These are phyloP conservation scores for Jimgerdemannia lactiflua DNA, from an alignment of 192 early-diverging fungal species.

Conservation along the genomic window DNA sequence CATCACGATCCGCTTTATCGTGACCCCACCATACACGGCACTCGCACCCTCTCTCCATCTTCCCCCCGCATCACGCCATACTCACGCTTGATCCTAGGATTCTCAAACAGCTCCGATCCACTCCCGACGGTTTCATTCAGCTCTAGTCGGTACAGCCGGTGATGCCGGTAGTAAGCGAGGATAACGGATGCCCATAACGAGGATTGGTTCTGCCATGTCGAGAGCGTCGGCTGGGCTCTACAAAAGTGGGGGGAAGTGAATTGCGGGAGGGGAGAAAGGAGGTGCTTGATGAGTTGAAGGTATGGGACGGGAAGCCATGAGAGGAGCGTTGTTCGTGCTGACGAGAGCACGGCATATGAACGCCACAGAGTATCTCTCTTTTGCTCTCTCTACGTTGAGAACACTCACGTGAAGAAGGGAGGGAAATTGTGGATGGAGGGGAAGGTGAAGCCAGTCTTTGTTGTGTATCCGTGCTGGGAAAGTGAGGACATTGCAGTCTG, in stretches of 20 bases:
- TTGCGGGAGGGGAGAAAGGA: conserved; percentile 11
- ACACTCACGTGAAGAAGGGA: conserved; percentile 86
- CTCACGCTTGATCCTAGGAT: conserved; percentile 67
- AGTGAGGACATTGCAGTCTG: background rate
- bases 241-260: conserved; percentile 13
- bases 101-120: conserved; percentile 60
- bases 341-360: background rate
- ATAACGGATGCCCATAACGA: conserved; percentile 79
- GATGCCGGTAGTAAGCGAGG: conserved; percentile 64
- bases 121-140: conserved; percentile 53
- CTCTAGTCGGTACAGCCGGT: conserved; percentile 60
- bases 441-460: conserved; percentile 34
- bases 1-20: no score
- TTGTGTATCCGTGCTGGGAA: background rate
- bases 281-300: background rate
- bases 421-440: conserved; percentile 88
- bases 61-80: conserved; percentile 9
- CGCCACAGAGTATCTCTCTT: no score
- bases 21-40: no score
- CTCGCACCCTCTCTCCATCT: background rate
- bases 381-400: no score
- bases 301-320: background rate
- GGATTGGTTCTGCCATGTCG: conserved; percentile 82
- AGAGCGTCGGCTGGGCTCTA: conserved; percentile 75
- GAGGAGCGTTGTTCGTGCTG: background rate